Percentiles rank a stretch among this genome's conserved stretches.
These are phyloP conservation scores for Pneumocystis jirovecii DNA, from an alignment of 1,139 yeast genomes.

Conservation along the genomic window DNA sequence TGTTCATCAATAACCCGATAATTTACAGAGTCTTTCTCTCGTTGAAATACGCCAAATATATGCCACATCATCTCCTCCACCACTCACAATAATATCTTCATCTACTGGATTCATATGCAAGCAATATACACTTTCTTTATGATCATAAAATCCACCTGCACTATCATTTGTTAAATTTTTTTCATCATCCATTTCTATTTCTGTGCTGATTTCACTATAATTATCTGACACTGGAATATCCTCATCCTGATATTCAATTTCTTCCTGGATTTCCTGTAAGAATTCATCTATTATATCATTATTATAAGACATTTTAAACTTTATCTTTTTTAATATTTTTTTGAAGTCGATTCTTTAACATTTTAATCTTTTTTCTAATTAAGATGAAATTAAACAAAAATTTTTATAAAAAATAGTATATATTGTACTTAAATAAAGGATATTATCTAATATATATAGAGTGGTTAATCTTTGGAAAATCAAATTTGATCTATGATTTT, in stretches of 20 bases:
- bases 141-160: conserved; percentile 74
- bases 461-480: background rate
- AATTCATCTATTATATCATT: conserved; percentile 16
- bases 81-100: conserved; percentile 77
- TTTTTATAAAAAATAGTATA: background rate
- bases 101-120: conserved; percentile 65
- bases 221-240: conserved; percentile 33
- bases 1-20: conserved; percentile 38
- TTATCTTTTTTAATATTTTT: background rate
- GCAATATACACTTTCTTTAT: conserved; percentile 68
- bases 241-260: conserved; percentile 35
- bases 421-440: too few species aligned
- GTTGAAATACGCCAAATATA: conserved; percentile 51
- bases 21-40: conserved; percentile 12
- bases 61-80: conserved; percentile 68
- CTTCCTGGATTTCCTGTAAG: conserved; percentile 15
- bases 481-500: background rate
- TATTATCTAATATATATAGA: too few species aligned
- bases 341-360: background rate
- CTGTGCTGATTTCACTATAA: background rate
- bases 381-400: background rate
- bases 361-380: background rate
- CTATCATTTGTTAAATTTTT: conserved; percentile 75
- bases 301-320: conserved; percentile 13
- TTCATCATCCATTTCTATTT: background rate